Evolutionary conservation across 2,329 filamentous ascomycete genomes (phyloP).

Genomic region (Cladosporium sp.): DNA sequence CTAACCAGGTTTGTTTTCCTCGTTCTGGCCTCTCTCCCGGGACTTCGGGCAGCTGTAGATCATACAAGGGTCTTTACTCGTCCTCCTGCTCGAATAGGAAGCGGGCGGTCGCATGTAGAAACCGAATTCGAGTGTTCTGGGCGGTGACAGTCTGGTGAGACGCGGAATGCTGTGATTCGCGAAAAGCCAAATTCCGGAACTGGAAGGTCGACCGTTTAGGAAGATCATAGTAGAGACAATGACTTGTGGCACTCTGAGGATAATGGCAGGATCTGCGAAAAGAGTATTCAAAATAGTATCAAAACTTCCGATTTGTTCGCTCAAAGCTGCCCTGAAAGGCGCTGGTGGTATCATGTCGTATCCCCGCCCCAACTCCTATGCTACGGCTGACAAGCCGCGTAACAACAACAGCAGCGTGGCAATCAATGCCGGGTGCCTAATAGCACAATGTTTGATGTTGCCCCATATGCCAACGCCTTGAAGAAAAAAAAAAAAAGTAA

Average conservation of each 20-base stretch:
- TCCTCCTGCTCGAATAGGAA: background rate
- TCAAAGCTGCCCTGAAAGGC: background rate
- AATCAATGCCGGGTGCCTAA: background rate
- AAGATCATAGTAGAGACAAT: background rate
- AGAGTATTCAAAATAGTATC: background rate
- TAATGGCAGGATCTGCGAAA: background rate
- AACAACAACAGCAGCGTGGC: background rate
- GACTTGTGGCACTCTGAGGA: background rate
- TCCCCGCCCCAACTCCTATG: background rate
- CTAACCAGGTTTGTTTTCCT: background rate
- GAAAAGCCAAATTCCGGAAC: background rate
- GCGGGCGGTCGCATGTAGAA: background rate
- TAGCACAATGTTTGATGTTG: background rate
- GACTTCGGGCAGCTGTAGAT: background rate
- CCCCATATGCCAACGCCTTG: background rate
- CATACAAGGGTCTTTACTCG: background rate
- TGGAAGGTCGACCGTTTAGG: background rate
- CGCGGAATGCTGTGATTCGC: background rate
- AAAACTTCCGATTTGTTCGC: background rate
- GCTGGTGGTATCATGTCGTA: slow-evolving; percentile 13
- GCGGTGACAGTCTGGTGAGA: background rate
- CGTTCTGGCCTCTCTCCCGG: background rate
- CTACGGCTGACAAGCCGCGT: background rate
- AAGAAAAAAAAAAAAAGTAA: background rate
- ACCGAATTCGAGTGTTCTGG: background rate